These are phyloP conservation scores for Podospora pseudoanserina DNA, from an alignment of 495 filamentous ascomycete species.

Conservation along the genomic window DNA sequence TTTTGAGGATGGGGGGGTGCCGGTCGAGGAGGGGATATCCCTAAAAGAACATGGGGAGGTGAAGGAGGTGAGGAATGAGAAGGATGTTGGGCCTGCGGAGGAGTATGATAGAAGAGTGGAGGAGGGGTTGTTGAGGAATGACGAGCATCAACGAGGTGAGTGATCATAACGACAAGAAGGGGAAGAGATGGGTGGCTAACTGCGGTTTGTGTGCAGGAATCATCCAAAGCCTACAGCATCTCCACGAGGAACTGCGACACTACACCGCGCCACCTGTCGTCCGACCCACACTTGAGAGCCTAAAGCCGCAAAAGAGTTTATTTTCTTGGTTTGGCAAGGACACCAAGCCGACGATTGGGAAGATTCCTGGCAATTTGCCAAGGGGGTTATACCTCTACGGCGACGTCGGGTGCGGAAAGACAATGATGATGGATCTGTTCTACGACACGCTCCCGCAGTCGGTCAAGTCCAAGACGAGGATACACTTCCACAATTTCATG, in stretches of 20 bases:
- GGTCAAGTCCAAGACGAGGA: slow-evolving; percentile 82
- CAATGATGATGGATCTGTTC: slow-evolving; percentile 99
- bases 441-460: slow-evolving; percentile 84
- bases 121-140: slow-evolving; percentile 69
- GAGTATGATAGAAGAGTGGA: slow-evolving; percentile 84
- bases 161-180: neutral
- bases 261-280: slow-evolving; percentile 71
- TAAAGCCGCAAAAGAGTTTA: slow-evolving; percentile 65
- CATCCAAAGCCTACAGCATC: slow-evolving; percentile 79
- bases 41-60: neutral
- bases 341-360: slow-evolving; percentile 31
- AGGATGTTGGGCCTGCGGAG: slow-evolving; percentile 65
- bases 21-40: neutral
- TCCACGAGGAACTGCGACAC: slow-evolving; percentile 74
- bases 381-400: slow-evolving; percentile 94
- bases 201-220: slow-evolving; percentile 53
- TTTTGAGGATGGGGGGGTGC: slow-evolving; percentile 31
- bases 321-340: slow-evolving; percentile 63
- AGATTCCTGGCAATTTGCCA: slow-evolving; percentile 69
- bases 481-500: slow-evolving; percentile 99
- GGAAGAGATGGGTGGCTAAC: neutral
- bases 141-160: slow-evolving; percentile 84
- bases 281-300: slow-evolving; percentile 70
- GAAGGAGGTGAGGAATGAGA: slow-evolving; percentile 22
- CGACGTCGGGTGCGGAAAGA: slow-evolving; percentile 97